phyloP scores from a whole-genome alignment of 768 basidiomycete genomes.

The Neoboletus magnificus region DNA sequence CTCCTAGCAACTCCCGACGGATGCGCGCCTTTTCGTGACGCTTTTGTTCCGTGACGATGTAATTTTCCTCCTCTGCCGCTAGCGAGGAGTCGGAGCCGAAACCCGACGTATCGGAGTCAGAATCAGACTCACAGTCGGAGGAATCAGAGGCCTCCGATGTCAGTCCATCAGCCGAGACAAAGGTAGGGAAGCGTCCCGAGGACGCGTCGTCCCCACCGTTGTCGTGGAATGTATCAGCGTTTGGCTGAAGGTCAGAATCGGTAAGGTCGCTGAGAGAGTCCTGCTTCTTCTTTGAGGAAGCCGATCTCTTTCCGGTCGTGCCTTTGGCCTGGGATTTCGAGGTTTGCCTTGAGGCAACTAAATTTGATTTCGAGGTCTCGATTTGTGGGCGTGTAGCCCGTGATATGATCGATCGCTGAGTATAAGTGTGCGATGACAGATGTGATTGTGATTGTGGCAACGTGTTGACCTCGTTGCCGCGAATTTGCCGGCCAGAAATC shows the following conservation, averaged over 20 bases:
- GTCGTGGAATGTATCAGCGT: slow-evolving; percentile 32
- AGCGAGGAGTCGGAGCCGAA: slow-evolving; percentile 56
- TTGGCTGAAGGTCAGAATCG: slow-evolving; percentile 34
- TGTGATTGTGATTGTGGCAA: slow-evolving; percentile 37
- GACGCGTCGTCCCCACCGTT: slow-evolving; percentile 31
- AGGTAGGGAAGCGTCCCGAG: slow-evolving; percentile 56
- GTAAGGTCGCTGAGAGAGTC: slow-evolving; percentile 14
- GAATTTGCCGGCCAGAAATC: slow-evolving; percentile 22
- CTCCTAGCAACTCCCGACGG: slow-evolving; percentile 57
- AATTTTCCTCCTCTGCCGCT: slow-evolving; percentile 60
- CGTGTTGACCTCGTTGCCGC: slow-evolving; percentile 33
- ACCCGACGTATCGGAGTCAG: slow-evolving; percentile 32
- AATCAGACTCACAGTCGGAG: slow-evolving; percentile 38
- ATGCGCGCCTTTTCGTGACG: slow-evolving; percentile 51
- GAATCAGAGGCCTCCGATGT: slow-evolving; percentile 50
- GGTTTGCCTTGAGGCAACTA: slow-evolving; percentile 31
- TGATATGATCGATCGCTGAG: slow-evolving; percentile 22
- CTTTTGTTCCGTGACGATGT: slow-evolving; percentile 47
- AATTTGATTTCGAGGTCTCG: slow-evolving; percentile 30
- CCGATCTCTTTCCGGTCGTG: slow-evolving; percentile 29
- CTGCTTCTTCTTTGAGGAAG: slow-evolving; percentile 20
- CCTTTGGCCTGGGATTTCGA: slow-evolving; percentile 40
- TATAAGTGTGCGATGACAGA: slow-evolving; percentile 25
- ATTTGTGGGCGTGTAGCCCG: slow-evolving; percentile 22
- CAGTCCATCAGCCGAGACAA: slow-evolving; percentile 60